Evolutionary conservation across 106 monocot species (phyloP).

Genomic region (Triglochin maritima): DNA sequence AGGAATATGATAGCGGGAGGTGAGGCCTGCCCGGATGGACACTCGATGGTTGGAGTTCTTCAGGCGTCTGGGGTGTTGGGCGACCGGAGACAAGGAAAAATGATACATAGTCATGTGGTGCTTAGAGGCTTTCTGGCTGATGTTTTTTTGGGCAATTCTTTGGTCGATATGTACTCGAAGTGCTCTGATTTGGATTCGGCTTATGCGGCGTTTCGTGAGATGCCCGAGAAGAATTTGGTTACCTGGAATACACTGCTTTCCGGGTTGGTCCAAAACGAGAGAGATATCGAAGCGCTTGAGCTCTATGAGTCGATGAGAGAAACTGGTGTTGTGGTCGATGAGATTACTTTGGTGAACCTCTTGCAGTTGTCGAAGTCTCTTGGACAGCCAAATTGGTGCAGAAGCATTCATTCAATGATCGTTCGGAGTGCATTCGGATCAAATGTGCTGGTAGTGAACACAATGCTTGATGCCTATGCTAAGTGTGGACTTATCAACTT

Average conservation of each 20-base stretch:
- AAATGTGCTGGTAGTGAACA: constrained; percentile 34
- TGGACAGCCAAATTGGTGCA: constrained; percentile 27
- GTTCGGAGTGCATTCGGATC: constrained; percentile 20
- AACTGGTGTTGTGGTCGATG: constrained; percentile 23
- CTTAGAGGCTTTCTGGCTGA: constrained; percentile 44
- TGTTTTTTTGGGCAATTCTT: constrained; percentile 59
- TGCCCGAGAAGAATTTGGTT: constrained; percentile 41
- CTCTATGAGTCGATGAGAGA: constrained; percentile 35
- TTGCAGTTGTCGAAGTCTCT: constrained; percentile 48
- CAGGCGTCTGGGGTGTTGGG: constrained; percentile 39
- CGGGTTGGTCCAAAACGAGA: constrained; percentile 38
- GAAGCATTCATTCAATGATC: constrained; percentile 44
- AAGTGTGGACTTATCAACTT: constrained; percentile 39
- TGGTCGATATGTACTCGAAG: constrained; percentile 72
- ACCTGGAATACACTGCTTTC: constrained; percentile 83
- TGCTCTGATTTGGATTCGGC: constrained; percentile 48
- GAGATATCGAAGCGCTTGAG: constrained; percentile 27
- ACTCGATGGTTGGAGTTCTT: constrained; percentile 46
- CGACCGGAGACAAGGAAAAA: constrained; percentile 23
- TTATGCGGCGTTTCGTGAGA: constrained; percentile 16
- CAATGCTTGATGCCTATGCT: constrained; percentile 63
- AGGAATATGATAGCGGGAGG: constrained; percentile 17
- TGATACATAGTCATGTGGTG: constrained; percentile 38
- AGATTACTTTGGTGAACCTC: constrained; percentile 51
- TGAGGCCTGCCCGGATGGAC: constrained; percentile 31